Evolutionary conservation across 352 stramenopile species (phyloP).

Genomic region (Globisporangium paddicum): DNA sequence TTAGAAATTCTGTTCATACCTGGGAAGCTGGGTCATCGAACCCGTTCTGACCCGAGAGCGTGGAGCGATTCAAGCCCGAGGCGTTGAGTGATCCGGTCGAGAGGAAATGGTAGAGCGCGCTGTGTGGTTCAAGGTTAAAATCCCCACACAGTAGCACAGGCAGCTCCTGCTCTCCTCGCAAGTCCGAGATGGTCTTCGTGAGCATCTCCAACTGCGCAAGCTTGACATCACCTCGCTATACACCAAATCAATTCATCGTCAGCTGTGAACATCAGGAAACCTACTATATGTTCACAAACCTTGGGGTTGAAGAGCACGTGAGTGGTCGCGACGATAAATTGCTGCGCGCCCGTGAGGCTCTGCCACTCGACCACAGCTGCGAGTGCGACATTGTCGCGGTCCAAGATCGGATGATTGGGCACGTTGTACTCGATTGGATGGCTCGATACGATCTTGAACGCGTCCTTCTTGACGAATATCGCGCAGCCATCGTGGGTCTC

Average conservation of each 20-base stretch:
- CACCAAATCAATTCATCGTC: neutral
- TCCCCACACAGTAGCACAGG: constrained; percentile 54
- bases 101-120: constrained; percentile 60
- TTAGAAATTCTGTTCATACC: constrained; percentile 6
- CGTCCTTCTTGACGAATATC: constrained; percentile 50
- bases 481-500: constrained; percentile 58
- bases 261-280: neutral
- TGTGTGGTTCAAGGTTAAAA: constrained; percentile 65
- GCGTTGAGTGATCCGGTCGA: constrained; percentile 37
- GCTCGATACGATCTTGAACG: constrained; percentile 38
- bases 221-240: constrained; percentile 62
- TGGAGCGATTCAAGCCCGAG: constrained; percentile 35
- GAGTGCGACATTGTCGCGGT: constrained; percentile 60
- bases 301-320: constrained; percentile 72
- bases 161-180: constrained; percentile 14
- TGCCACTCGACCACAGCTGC: constrained; percentile 37
- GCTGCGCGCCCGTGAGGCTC: constrained; percentile 11
- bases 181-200: constrained; percentile 25
- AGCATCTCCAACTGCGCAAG: constrained; percentile 53
- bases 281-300: constrained; percentile 16
- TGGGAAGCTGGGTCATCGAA: constrained; percentile 16
- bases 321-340: constrained; percentile 57
- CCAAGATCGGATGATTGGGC: constrained; percentile 34
- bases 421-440: constrained; percentile 45
- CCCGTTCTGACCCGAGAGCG: constrained; percentile 42